Base-by-base conservation (phyloP, 345 rosid genomes). In the Crucihimalaya himalaica region DNA sequence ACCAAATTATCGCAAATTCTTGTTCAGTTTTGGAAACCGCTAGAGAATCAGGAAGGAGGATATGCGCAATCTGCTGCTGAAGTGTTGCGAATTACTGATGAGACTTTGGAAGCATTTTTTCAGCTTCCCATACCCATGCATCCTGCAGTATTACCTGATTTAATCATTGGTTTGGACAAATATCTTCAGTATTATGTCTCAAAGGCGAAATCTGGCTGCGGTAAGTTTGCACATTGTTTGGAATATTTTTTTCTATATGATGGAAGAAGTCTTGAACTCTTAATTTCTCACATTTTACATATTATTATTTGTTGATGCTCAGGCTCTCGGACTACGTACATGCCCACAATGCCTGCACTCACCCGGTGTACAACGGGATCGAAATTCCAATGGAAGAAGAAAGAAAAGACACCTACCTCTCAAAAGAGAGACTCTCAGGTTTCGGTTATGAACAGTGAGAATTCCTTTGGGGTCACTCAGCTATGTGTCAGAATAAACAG, bases 91-190 rank as follows among this genome's bases (percentile, higher is more conserved):
- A 83, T 86, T 55, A 83, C 94, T 43, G 97, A 92, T 70, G 99
- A 95, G 79, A 87, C 96, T 31, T 68, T 95, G 46, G 94, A 89
- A 27, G 90, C 98, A 10, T 92, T 83, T 84, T 95, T 95, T 79
- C 96, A 89, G 84, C 87, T 95, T 70, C 96, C 98, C 7, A 95
- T 95, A 81, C 97, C 92, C 2, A 84, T 88, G 93, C 99, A 95
- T 80, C 94, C 97, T 4, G 87, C 91, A 3, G 80, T 95, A 67
- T 85, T 95, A 55, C 97, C 99, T 64, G 94, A 92, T 78, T 84
- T 95, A 84, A 84, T 90, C 70, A 59, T 84, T 59, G 97, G 99
- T 56, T 82, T 95, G 42, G 99, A 95, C 81, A 90, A 79, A 82
- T 92, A 91, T 71, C 92, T 92, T 82, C 96, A 88, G 57, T 86